phyloP scores from a whole-genome alignment of 768 basidiomycete genomes.

The Kwoniella bestiolae region DNA sequence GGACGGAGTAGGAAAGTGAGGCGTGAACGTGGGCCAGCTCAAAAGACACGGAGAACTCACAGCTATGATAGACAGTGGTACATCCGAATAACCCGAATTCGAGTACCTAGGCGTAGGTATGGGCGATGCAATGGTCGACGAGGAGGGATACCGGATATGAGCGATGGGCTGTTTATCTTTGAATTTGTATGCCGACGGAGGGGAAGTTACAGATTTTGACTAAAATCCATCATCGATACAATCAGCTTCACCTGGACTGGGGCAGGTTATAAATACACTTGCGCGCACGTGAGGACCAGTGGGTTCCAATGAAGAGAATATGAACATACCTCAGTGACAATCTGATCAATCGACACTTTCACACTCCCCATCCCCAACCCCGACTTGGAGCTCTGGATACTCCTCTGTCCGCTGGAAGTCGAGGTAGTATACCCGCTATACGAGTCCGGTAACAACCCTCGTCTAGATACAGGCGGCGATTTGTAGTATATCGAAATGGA shows the following conservation, averaged over 20 bases:
- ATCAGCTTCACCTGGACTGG: no score
- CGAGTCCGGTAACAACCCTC: background rate
- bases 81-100: constrained; percentile 5
- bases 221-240: background rate
- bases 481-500: constrained; percentile 8
- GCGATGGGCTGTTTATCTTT: background rate
- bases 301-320: background rate
- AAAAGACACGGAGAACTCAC: no score
- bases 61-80: constrained; percentile 16
- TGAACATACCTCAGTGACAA: constrained; percentile 1
- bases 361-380: constrained; percentile 3
- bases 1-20: no score
- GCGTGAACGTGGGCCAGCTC: no score
- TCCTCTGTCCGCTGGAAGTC: background rate
- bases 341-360: background rate
- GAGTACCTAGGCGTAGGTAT: constrained; percentile 7
- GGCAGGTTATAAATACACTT: no score
- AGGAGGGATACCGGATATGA: constrained; percentile 2
- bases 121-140: background rate
- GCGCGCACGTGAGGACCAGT: no score
- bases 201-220: background rate
- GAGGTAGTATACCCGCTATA: background rate
- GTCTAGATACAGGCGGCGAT: constrained; percentile 1
- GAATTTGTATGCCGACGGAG: constrained; percentile 11
- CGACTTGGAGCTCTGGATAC: background rate